These are phyloP conservation scores for Lobosporangium transversale DNA, from an alignment of 192 early-diverging fungal genomes.

Conservation along the genomic window DNA sequence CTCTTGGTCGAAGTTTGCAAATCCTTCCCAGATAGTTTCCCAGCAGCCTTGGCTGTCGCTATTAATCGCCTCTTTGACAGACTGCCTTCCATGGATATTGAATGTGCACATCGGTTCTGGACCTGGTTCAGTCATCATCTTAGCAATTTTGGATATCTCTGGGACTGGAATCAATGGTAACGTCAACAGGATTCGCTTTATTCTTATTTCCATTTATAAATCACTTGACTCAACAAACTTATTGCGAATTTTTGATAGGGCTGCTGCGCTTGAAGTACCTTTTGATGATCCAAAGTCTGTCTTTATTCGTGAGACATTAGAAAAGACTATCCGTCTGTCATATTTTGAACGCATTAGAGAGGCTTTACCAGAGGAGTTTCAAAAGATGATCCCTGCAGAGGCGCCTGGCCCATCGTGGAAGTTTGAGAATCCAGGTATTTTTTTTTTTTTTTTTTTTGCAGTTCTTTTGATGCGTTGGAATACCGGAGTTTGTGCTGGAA, in stretches of 20 bases:
- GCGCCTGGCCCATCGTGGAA: conserved; percentile 79
- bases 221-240: neutral
- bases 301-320: conserved; percentile 89
- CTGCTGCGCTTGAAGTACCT: conserved; percentile 60
- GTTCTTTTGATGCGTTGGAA: too few species aligned
- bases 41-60: conserved; percentile 72
- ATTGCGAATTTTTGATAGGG: conserved; percentile 53
- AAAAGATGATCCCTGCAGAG: conserved; percentile 63
- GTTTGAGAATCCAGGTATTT: conserved; percentile 69
- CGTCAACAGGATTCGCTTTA: neutral
- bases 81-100: conserved; percentile 83
- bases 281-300: conserved; percentile 65
- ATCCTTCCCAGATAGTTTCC: conserved; percentile 66
- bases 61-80: conserved; percentile 71
- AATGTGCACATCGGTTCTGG: conserved; percentile 82
- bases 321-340: conserved; percentile 84
- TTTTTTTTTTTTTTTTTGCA: too few species aligned
- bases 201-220: neutral
- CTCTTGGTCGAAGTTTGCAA: conserved; percentile 79
- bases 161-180: conserved; percentile 91
- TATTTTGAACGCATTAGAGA: conserved; percentile 91
- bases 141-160: conserved; percentile 91
- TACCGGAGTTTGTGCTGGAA: too few species aligned
- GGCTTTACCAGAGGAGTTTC: conserved; percentile 76
- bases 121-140: conserved; percentile 93